A percentile compares a stretch with the other conserved stretches of the same genome.
phyloP scores from a whole-genome alignment of 179 eudicot species.

The Vitellaria paradoxa region DNA sequence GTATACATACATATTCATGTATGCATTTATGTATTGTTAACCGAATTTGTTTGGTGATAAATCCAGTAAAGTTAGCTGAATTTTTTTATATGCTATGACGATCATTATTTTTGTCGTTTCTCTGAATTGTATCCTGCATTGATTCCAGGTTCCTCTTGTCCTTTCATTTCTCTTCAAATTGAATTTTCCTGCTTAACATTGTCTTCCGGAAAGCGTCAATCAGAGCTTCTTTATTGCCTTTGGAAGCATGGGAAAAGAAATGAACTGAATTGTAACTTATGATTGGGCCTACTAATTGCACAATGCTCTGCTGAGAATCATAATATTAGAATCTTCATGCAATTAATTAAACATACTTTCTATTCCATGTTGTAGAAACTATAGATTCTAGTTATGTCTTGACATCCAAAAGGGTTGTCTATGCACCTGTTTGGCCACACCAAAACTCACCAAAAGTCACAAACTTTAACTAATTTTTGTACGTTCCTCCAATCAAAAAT shows the following conservation, averaged over 20 bases:
- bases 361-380: too few relatives aligned
- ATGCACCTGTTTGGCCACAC: too few relatives aligned
- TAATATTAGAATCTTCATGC: not conserved
- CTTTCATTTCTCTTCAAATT: not conserved
- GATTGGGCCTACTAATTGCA: not conserved
- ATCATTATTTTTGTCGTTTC: not conserved
- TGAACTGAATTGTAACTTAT: not conserved
- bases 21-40: too few relatives aligned
- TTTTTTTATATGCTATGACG: not conserved
- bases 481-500: too few relatives aligned
- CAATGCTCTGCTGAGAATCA: not conserved
- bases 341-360: not conserved
- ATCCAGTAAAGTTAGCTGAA: not conserved
- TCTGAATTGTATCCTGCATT: not conserved
- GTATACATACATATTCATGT: too few relatives aligned
- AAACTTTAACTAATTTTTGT: too few relatives aligned
- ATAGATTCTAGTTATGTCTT: not conserved
- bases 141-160: not conserved
- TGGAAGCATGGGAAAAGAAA: not conserved
- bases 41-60: not conserved
- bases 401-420: not conserved
- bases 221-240: not conserved
- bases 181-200: not conserved
- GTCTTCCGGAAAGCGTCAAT: too few relatives aligned
- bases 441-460: too few relatives aligned